Conservation (phyloP, 73 alveolate species). For the Paramecium pentaurelia region DNA sequence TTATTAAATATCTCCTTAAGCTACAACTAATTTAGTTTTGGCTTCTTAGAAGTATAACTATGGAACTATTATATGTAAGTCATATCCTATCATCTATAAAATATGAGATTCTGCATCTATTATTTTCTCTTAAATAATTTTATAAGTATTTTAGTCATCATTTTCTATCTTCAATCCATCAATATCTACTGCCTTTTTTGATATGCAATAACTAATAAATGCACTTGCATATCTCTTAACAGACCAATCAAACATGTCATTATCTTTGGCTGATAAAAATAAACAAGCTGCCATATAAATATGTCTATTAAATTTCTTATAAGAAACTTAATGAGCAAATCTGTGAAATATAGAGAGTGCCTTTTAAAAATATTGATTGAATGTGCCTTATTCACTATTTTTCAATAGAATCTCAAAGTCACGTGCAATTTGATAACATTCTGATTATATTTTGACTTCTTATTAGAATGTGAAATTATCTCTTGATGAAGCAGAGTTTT, state of each 20-base stretch:
- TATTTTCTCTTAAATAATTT: background rate
- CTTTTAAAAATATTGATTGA: background rate
- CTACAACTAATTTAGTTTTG: background rate
- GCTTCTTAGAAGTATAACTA: background rate
- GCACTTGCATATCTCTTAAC: slow-evolving; percentile 29
- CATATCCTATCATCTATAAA: slow-evolving; percentile 35
- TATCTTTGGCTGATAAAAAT: slow-evolving; percentile 12
- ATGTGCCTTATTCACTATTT: background rate
- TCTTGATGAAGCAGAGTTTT: slow-evolving; percentile 29
- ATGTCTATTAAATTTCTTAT: background rate
- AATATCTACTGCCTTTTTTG: background rate
- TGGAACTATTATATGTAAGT: background rate
- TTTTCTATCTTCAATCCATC: background rate
- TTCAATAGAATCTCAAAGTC: background rate
- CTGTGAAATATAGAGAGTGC: slow-evolving; percentile 11
- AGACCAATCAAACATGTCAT: slow-evolving; percentile 44
- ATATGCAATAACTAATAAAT: background rate
- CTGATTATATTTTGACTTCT: background rate
- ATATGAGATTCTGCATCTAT: slow-evolving; percentile 39
- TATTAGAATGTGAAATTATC: background rate
- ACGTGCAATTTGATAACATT: background rate
- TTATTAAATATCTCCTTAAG: background rate
- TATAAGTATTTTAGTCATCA: background rate
- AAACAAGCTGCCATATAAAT: slow-evolving; percentile 21
- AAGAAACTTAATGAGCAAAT: slow-evolving; percentile 43